Evolutionary conservation across 352 stramenopile genomes (phyloP).

Genomic region (Phytophthora tentaculata): DNA sequence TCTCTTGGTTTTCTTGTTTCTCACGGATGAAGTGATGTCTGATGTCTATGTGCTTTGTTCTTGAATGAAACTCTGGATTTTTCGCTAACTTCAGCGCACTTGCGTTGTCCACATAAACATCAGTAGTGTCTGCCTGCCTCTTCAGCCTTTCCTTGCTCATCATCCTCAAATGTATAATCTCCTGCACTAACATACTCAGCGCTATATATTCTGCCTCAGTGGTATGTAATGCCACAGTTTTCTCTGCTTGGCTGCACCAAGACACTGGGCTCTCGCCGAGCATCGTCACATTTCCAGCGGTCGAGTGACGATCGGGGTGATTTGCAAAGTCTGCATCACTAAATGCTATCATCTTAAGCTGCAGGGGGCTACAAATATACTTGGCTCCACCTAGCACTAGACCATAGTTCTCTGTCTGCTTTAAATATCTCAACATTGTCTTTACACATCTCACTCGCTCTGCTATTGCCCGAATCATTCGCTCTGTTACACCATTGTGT

Average conservation of each 20-base stretch:
- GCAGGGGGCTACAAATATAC: not conserved
- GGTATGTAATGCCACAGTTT: not conserved
- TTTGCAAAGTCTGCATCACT: not conserved
- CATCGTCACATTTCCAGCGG: not conserved
- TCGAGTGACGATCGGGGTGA: not conserved
- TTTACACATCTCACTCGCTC: no score
- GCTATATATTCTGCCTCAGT: slow-evolving; percentile 3
- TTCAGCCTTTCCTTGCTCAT: slow-evolving; percentile 1
- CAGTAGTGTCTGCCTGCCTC: not conserved
- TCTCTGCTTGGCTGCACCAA: not conserved
- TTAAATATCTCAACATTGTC: no score
- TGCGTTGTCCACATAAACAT: not conserved
- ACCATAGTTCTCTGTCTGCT: no score
- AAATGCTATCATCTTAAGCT: not conserved
- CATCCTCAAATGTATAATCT: slow-evolving; percentile 4
- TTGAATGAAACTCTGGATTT: not conserved
- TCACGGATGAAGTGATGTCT: slow-evolving; percentile 1
- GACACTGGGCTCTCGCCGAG: not conserved
- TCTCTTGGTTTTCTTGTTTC: not conserved
- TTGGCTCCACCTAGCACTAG: not conserved
- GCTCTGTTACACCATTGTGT: no score
- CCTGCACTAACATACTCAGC: slow-evolving; percentile 2
- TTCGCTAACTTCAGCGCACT: not conserved
- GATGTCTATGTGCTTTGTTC: slow-evolving; percentile 3
- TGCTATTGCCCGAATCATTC: no score